A percentile compares a stretch with the other conserved stretches of the same genome.
Evolutionary conservation across 2,329 filamentous ascomycete species (phyloP).

Genomic region (Apiospora rasikravindrae): DNA sequence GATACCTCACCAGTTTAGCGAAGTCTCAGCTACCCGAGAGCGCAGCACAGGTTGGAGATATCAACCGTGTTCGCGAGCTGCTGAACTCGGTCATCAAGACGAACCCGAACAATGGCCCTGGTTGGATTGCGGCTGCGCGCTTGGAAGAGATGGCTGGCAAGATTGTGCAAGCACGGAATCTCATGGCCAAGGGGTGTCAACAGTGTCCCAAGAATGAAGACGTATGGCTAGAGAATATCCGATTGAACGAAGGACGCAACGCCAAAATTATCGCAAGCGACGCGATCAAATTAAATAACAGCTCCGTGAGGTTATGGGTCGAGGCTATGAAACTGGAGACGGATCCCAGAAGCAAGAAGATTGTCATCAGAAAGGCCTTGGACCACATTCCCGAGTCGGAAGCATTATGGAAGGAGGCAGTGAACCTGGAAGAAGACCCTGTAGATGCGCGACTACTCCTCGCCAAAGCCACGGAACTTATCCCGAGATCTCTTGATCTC

Average conservation of each 20-base stretch:
- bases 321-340: constrained; percentile 93
- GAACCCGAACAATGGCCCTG: constrained; percentile 91
- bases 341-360: constrained; percentile 83
- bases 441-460: constrained; percentile 87
- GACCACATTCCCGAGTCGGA: constrained; percentile 95
- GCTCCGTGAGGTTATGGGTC: constrained; percentile 89
- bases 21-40: constrained; percentile 80
- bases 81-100: constrained; percentile 98
- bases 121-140: constrained; percentile 93
- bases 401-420: constrained; percentile 95
- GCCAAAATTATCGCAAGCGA: constrained; percentile 94
- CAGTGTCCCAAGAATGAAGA: constrained; percentile 94
- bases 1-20: constrained; percentile 90
- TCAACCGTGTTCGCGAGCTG: constrained; percentile 89
- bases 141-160: constrained; percentile 93
- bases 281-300: constrained; percentile 89
- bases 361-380: constrained; percentile 87
- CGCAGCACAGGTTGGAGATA: constrained; percentile 88
- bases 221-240: constrained; percentile 94
- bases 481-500: constrained; percentile 89
- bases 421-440: constrained; percentile 91
- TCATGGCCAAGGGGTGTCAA: constrained; percentile 87
- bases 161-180: constrained; percentile 83
- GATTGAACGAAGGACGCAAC: constrained; percentile 88
- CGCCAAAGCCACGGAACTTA: constrained; percentile 93